Evolutionary conservation across 1,284 basidiomycete species (phyloP).

Genomic region (Mycena sp.): DNA sequence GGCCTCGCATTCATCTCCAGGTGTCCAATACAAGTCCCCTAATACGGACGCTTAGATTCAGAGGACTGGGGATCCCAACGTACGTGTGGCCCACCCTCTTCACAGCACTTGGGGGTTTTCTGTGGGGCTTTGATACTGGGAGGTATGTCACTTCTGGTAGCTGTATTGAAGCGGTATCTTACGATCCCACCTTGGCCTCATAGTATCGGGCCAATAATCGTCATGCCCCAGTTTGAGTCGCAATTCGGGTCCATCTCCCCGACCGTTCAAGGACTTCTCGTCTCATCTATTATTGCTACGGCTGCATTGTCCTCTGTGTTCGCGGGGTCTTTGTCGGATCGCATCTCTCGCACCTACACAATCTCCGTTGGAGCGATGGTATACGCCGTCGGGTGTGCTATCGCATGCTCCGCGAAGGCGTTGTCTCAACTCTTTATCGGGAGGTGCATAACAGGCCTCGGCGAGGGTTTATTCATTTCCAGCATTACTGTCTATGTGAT

Average conservation of each 20-base stretch:
- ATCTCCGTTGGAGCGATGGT: constrained; percentile 45
- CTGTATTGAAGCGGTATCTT: neutral
- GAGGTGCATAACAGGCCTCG: constrained; percentile 56
- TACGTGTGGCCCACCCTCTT: constrained; percentile 45
- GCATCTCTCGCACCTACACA: constrained; percentile 57
- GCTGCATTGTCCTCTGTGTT: constrained; percentile 54
- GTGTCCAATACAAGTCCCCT: constrained; percentile 12
- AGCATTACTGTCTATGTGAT: constrained; percentile 56
- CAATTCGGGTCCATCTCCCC: constrained; percentile 32
- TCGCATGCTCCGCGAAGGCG: constrained; percentile 29
- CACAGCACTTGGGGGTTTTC: constrained; percentile 47
- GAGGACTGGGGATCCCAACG: constrained; percentile 6
- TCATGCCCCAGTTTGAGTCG: constrained; percentile 34
- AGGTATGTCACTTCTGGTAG: constrained; percentile 21
- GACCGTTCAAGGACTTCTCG: constrained; percentile 34
- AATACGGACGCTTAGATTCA: constrained; percentile 7
- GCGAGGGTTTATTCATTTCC: constrained; percentile 58
- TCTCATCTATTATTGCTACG: constrained; percentile 54
- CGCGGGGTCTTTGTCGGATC: constrained; percentile 57
- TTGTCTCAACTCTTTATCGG: constrained; percentile 51
- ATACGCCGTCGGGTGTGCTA: constrained; percentile 37
- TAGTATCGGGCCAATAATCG: constrained; percentile 33
- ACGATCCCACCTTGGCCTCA: neutral
- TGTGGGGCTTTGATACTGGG: constrained; percentile 53
- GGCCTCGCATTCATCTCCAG: constrained; percentile 16